These are phyloP conservation scores for Heterobasidion irregulare DNA, from an alignment of 1,284 basidiomycete genomes.

Conservation along the genomic window DNA sequence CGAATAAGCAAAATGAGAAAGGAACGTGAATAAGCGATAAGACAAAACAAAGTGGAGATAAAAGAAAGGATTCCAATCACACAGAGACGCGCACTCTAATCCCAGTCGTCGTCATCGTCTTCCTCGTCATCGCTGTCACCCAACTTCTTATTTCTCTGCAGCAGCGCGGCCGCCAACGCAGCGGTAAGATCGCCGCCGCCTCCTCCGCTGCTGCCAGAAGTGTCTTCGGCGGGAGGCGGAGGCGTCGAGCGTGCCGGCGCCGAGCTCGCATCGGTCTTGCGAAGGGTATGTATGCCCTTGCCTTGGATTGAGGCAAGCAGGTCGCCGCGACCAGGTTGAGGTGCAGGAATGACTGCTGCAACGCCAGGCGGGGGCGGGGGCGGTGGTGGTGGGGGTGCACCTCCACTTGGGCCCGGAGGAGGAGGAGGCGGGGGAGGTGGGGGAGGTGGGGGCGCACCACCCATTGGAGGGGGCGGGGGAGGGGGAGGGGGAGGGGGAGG, in stretches of 20 bases:
- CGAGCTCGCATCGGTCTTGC: slow-evolving; percentile 47
- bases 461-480: too few relatives aligned
- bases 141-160: slow-evolving; percentile 81
- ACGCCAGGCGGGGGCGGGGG: slow-evolving; percentile 14
- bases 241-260: slow-evolving; percentile 22
- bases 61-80: too few relatives aligned
- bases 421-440: slow-evolving; percentile 28
- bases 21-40: too few relatives aligned
- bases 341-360: slow-evolving; percentile 19
- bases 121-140: slow-evolving; percentile 91
- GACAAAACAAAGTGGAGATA: too few relatives aligned
- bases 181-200: slow-evolving; percentile 48
- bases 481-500: slow-evolving; percentile 26
- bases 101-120: slow-evolving; percentile 66
- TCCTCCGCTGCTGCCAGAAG: slow-evolving; percentile 22
- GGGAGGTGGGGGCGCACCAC: slow-evolving; percentile 20
- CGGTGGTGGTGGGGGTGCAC: slow-evolving; percentile 26
- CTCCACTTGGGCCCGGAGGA: slow-evolving; percentile 16
- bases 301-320: slow-evolving; percentile 65
- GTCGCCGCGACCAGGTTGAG: slow-evolving; percentile 45
- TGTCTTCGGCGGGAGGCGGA: slow-evolving; percentile 28
- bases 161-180: slow-evolving; percentile 59
- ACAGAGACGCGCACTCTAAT: not conserved
- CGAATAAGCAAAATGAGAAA: too few relatives aligned
- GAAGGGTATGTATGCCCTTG: slow-evolving; percentile 62